Evolutionary conservation across 202 grass and related monocot genomes (phyloP), one percentile per base, ranked within the genome.

Genomic region (Digitaria exilis): DNA sequence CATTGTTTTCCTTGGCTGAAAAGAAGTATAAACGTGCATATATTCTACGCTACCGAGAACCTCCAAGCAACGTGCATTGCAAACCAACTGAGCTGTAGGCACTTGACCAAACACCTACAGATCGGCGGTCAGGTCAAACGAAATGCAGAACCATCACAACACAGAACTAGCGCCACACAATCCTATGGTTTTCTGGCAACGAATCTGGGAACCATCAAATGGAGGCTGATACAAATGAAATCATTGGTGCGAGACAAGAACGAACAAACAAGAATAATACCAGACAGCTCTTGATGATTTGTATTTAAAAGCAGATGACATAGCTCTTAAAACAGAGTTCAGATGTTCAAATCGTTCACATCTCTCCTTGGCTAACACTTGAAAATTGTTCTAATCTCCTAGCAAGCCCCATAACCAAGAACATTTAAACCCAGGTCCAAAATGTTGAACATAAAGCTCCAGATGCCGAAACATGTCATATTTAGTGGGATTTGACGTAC

Each of bases 401-500:
- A 88, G 69, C 42, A 80, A 80, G 69, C 76, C 41, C 75, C 16
- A 54, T 28, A 54, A 70, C 52, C 63, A 80, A 61, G 41, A 50
- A 80, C 75, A 43, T 45, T 49, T 5, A 80, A 84, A 74, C 66
- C 5, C 0, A 61, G 18, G n/a, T 19, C 19, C 58, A 82, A 67
- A 78, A 86, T 39, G 57, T 71, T 42, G 55, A 64, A 39, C 57
- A 43, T 18, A 60, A 82, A 59, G 66, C 30, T 68, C 78, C 61
- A 45, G 46, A 74, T 67, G 57, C 34, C 37, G 3, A 58, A 85
- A 19, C 3, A 2, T 4, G 6, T 25, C 49, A 78, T 43, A 56
- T 80, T 71, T 79, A 91, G 67, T 92, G 89, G 0, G 89, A 87
- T 42, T 89, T 94, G 45, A 89, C 89, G 7, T 91, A 91, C 63